Conservation (phyloP, 1,284 basidiomycete genomes). For the Thelephora terrestris region DNA sequence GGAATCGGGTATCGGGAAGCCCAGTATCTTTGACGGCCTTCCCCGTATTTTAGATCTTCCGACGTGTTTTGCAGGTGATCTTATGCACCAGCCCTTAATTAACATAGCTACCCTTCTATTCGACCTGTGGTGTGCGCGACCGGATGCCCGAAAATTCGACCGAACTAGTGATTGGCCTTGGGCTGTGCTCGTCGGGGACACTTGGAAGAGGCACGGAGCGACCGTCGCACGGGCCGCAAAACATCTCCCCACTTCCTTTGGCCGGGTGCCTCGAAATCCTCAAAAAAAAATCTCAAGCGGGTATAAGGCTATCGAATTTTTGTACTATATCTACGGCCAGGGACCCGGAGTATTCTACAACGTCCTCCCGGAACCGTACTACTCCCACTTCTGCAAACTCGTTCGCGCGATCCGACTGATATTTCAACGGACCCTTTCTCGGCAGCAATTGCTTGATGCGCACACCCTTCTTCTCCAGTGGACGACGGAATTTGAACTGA, state of each 20-base stretch:
- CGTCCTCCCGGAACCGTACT: no score
- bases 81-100: no score
- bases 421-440: conserved; percentile 5
- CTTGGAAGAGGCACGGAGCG: no score
- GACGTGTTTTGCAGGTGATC: no score
- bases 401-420: conserved; percentile 11
- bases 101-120: conserved; percentile 15
- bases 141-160: no score
- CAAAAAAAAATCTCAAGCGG: no score
- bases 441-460: conserved; percentile 3
- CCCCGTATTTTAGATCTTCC: conserved; percentile 7
- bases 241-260: conserved; percentile 20
- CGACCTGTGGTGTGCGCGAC: conserved; percentile 12
- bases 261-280: conserved; percentile 20
- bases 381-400: no score
- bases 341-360: no score
- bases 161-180: no score
- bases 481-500: conserved; percentile 12
- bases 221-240: conserved; percentile 9
- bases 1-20: conserved; percentile 27
- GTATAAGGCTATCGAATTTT: conserved; percentile 22
- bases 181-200: no score
- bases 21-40: conserved; percentile 25
- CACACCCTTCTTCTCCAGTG: conserved; percentile 10
- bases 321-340: conserved; percentile 14